Conservation (phyloP, 1,139 yeast genomes). For the Taphrina betulina region DNA sequence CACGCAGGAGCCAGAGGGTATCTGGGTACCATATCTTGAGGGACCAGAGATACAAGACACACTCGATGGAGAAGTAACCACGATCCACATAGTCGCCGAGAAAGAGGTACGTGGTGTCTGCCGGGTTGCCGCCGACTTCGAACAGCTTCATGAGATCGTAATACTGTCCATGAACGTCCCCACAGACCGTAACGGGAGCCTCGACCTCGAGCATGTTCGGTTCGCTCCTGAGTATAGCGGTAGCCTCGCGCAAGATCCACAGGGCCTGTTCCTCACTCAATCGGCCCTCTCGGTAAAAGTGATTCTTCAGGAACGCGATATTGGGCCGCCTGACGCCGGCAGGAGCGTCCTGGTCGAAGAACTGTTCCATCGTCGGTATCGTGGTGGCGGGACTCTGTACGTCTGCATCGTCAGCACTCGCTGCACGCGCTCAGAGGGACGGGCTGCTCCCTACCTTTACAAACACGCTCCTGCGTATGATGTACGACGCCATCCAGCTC, state of each 20-base stretch:
- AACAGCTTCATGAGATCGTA: slow-evolving; percentile 86
- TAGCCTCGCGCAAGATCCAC: slow-evolving; percentile 66
- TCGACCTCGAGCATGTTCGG: slow-evolving; percentile 79
- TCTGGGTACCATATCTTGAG: slow-evolving; percentile 75
- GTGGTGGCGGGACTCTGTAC: slow-evolving; percentile 70
- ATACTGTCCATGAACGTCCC: slow-evolving; percentile 94
- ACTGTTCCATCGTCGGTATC: slow-evolving; percentile 65
- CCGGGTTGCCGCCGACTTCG: slow-evolving; percentile 93
- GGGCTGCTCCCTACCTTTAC: slow-evolving; percentile 21
- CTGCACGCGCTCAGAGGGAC: no score
- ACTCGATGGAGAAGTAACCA: slow-evolving; percentile 89
- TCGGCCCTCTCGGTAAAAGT: slow-evolving; percentile 79
- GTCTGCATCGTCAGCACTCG: slow-evolving; percentile 31
- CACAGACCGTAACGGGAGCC: slow-evolving; percentile 95
- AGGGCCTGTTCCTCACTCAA: slow-evolving; percentile 70
- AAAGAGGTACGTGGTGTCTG: slow-evolving; percentile 59
- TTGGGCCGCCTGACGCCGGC: slow-evolving; percentile 52
- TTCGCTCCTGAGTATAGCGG: slow-evolving; percentile 63
- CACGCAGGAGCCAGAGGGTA: slow-evolving; percentile 80
- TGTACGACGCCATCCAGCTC: slow-evolving; percentile 27
- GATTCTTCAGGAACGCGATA: slow-evolving; percentile 66
- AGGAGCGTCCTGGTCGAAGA: slow-evolving; percentile 56
- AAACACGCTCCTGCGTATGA: slow-evolving; percentile 28
- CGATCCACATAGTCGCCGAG: slow-evolving; percentile 96
- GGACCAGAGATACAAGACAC: slow-evolving; percentile 75